Evolutionary conservation across 345 rosid genomes (phyloP), one percentile per base, ranked within the genome.

Genomic region (Bruguiera parviflora): DNA sequence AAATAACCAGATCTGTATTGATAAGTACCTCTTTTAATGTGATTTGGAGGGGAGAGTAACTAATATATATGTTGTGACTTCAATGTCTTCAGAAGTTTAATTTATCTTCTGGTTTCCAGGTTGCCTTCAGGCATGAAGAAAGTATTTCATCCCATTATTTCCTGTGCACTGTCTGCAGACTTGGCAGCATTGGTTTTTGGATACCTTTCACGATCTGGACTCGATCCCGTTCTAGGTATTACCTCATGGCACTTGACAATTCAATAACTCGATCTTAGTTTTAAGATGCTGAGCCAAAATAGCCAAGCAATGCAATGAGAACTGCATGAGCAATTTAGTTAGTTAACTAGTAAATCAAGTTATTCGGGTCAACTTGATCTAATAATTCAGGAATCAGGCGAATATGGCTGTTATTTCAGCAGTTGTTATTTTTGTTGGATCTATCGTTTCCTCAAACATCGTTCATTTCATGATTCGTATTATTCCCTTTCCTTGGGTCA

Each of bases 171-270:
- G 47, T 88, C 94, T 20, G 97, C 97, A 58, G 96, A 88, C 31
- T 84, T 91, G 18, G 92, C 94, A 21, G 96, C 98, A 57, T 37
- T 86, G n/a, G 91, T 88, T 61, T 94, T 83, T 74, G 96, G 97
- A 43, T 89, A 83, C 78, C 66, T 92, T 65, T 94, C 98, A 13
- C 72, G 43, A 64, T 84, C 87, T 46, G 98, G 98, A 68, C 81
- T 91, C 66, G 87, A 91, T 84, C 88, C 96, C 68, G 83, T 91
- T 71, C 78, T 94, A 79, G 98, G 98, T 93, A 85, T 51, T 31
- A 52, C 55, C 63, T 31, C 22, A 7, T 33, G 24, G 28, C 25
- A 3, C 22, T 56, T 56, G 25, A 56, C 4, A 43, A 13, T 11
- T 56, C 16, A n/a, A 56, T 25, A n/a, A 10, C 24, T 56, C 11